Conservation (phyloP, 1,139 yeast genomes). For the Casaregolazyma lundiana region DNA sequence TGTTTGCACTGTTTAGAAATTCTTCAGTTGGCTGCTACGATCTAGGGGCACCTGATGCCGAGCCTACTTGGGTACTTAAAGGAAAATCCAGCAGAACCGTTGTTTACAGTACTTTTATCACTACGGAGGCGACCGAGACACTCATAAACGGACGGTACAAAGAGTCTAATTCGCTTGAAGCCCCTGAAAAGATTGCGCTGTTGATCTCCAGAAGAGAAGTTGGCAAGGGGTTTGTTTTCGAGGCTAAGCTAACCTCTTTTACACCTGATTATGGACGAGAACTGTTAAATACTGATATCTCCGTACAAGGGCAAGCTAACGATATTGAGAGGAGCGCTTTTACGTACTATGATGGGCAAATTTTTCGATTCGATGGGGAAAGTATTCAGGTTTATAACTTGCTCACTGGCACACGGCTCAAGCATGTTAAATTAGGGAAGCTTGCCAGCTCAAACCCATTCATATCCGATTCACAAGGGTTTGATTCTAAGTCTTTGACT, state of each 20-base stretch:
- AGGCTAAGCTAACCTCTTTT: slow-evolving; percentile 21
- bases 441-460: not conserved
- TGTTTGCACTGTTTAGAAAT: slow-evolving; percentile 20
- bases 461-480: too few species aligned
- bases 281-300: slow-evolving; percentile 17
- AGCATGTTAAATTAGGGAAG: not conserved
- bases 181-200: slow-evolving; percentile 23
- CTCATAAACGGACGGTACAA: slow-evolving; percentile 8
- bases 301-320: not conserved
- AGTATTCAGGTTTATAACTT: slow-evolving; percentile 4
- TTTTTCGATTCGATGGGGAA: slow-evolving; percentile 18
- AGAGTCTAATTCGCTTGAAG: slow-evolving; percentile 16
- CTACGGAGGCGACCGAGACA: slow-evolving; percentile 12
- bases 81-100: slow-evolving; percentile 19
- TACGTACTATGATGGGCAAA: slow-evolving; percentile 19
- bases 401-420: not conserved
- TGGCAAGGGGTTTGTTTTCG: slow-evolving; percentile 18
- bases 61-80: slow-evolving; percentile 20
- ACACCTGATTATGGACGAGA: slow-evolving; percentile 18
- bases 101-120: slow-evolving; percentile 17
- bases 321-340: slow-evolving; percentile 14
- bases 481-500: not conserved
- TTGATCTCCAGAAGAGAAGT: slow-evolving; percentile 20
- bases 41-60: slow-evolving; percentile 11
- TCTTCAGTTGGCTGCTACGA: slow-evolving; percentile 20